Base-by-base conservation (phyloP, 2,329 filamentous ascomycete genomes). In the Coniochaeta prunicola region DNA sequence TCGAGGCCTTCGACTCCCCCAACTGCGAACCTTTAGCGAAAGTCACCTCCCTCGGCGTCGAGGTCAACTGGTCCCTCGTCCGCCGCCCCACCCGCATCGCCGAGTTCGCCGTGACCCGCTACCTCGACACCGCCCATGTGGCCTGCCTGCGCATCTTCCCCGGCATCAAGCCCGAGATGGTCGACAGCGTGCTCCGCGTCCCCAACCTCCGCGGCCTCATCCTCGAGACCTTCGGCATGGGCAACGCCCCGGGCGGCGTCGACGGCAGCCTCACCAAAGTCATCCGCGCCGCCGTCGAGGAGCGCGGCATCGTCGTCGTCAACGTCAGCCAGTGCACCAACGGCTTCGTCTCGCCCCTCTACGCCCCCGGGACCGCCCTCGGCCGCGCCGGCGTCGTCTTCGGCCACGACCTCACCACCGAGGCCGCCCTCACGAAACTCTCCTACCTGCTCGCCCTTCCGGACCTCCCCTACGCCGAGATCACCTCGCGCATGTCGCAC, bases 81-180 rank as follows among this genome's bases (percentile, higher is more conserved):
- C 81, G 89, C 54, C 83, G 90, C 17, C 89, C 91, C 7, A 91
- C 84, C 2, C 81, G 80, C 58, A 86, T 96, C 64, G 83, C 89
- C 64, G 84, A 87, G 59, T 92, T 96, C 74, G 79, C 80, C 62
- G 83, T 94, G 63, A 86, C 88, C 62, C 86, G 85, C 19, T 86
- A 87, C 65, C 81, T 94, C 38, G 89, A 94, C 70, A 96, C 90
- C 12, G 85, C 89, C n/a, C 89, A 96, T 70, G 92, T 96, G 42
- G 91, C 92, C 21, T 94, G 91, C 70, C 78, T 96, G 66, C 88
- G 92, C 59, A 89, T 96, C 63, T 96, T 96, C 73, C 92, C 92
- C 0, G 92, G 92, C 33, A 96, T 97, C 74, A 90, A 90, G 71
- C 89, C 92, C n/a, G 88, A 92, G 69, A 96, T 96, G 90, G 82